Conservation (phyloP, 2,329 filamentous ascomycete species). For the Trichophyton benhamiae region DNA sequence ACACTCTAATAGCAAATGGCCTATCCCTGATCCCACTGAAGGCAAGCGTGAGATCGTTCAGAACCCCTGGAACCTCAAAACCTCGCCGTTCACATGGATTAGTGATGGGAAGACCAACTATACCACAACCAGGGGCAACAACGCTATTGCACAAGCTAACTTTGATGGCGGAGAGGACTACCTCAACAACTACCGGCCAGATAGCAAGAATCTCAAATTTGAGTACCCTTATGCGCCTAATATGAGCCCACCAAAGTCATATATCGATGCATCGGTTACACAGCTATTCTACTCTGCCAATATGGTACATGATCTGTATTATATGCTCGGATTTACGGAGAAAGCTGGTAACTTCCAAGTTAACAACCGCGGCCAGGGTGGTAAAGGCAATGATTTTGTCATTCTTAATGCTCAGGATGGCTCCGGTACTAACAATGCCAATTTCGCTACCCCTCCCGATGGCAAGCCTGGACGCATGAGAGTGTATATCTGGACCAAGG, state of each 20-base stretch:
- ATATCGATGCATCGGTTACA: constrained; percentile 10
- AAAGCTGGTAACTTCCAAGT: constrained; percentile 11
- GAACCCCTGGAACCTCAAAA: constrained; percentile 8
- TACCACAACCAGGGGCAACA: constrained; percentile 12
- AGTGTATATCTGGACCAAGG: constrained; percentile 10
- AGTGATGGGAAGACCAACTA: constrained; percentile 7
- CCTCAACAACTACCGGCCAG: constrained; percentile 11
- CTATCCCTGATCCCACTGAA: constrained; percentile 10
- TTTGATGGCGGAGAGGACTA: constrained; percentile 8
- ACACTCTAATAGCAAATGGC: constrained; percentile 4
- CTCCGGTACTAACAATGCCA: constrained; percentile 12
- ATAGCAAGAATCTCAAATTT: constrained; percentile 6
- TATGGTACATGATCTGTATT: constrained; percentile 9
- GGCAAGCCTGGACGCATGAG: constrained; percentile 12
- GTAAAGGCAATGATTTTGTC: constrained; percentile 9
- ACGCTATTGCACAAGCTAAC: constrained; percentile 11
- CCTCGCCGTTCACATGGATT: constrained; percentile 10
- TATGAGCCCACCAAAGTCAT: constrained; percentile 7
- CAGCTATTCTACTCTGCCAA: constrained; percentile 12
- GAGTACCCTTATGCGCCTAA: constrained; percentile 9
- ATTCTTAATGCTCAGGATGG: constrained; percentile 12
- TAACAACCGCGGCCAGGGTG: constrained; percentile 10
- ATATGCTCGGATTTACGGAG: constrained; percentile 12
- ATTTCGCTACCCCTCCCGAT: constrained; percentile 13
- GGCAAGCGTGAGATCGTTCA: constrained; percentile 5